Percentiles rank a stretch among this genome's conserved stretches.
Evolutionary conservation across 305 asterid genomes (phyloP).

Genomic region (Solanum hybrid): DNA sequence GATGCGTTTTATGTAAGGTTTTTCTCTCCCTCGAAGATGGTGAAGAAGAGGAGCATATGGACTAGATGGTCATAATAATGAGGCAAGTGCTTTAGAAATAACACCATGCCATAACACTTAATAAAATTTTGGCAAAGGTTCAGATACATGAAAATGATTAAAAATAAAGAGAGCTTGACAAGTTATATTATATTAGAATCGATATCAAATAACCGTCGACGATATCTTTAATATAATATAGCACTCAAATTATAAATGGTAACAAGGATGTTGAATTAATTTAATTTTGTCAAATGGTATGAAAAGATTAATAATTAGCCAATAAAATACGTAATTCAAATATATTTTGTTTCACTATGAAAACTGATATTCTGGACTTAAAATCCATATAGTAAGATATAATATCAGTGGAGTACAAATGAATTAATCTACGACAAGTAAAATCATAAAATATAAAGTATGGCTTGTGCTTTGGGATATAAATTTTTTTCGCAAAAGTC

Average conservation of each 20-base stretch:
- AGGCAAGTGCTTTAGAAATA: not conserved
- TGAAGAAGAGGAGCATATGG: not conserved
- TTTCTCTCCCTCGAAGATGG: not conserved
- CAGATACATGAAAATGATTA: not conserved
- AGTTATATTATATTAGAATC: not conserved
- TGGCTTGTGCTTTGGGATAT: too few relatives aligned
- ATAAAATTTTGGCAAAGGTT: too few relatives aligned
- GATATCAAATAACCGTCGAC: not conserved
- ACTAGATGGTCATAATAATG: not conserved
- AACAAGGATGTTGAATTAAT: not conserved
- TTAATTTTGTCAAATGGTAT: not conserved
- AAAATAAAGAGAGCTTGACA: not conserved
- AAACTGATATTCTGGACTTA: not conserved
- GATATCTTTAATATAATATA: not conserved
- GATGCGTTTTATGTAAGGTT: too few relatives aligned
- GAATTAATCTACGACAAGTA: too few relatives aligned
- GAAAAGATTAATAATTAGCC: not conserved
- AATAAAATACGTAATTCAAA: not conserved
- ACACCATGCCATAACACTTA: not conserved
- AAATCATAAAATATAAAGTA: not conserved
- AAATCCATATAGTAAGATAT: not conserved
- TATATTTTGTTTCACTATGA: too few relatives aligned
- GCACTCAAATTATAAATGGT: not conserved
- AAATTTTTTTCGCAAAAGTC: too few relatives aligned
- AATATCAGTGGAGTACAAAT: not conserved